Evolutionary conservation across 306 rosid species (phyloP).

Genomic region (Citrullus amarus): DNA sequence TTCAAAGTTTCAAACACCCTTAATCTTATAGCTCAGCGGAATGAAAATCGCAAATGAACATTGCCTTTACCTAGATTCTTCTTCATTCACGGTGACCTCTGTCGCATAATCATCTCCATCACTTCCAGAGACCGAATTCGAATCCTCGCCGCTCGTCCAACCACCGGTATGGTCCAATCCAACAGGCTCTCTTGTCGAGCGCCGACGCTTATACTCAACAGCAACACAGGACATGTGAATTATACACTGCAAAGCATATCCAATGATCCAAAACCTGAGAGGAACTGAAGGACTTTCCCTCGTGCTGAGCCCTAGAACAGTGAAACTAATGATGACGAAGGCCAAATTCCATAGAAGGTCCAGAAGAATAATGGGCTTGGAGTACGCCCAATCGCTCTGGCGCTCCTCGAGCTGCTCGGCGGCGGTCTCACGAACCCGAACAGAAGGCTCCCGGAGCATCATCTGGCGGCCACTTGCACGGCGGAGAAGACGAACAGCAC

Average conservation of each 20-base stretch:
- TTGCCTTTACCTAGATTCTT: conserved; percentile 35
- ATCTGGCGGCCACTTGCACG: conserved; percentile 55
- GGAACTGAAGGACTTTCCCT: conserved; percentile 60
- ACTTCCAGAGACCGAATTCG: conserved; percentile 42
- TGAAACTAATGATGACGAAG: conserved; percentile 28
- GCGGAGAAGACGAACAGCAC: conserved; percentile 48
- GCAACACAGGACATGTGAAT: conserved; percentile 51
- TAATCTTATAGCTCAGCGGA: not conserved
- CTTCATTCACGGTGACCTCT: conserved; percentile 17
- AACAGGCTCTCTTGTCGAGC: not conserved
- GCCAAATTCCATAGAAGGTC: conserved; percentile 67
- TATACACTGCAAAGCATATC: conserved; percentile 42
- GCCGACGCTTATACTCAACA: conserved; percentile 30
- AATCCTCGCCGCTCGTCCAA: conserved; percentile 30
- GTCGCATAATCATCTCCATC: conserved; percentile 30
- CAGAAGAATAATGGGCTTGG: conserved; percentile 49
- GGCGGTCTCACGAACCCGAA: conserved; percentile 65
- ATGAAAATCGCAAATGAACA: not conserved
- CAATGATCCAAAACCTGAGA: conserved; percentile 64
- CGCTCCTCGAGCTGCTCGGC: conserved; percentile 80
- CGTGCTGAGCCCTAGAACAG: conserved; percentile 34
- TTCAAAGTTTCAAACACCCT: not conserved
- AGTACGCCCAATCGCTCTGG: conserved; percentile 63
- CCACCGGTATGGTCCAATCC: conserved; percentile 6
- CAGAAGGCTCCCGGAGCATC: conserved; percentile 66